These are phyloP conservation scores for Tetrahymena malaccensis DNA, from an alignment of 73 alveolate genomes.

Conservation along the genomic window DNA sequence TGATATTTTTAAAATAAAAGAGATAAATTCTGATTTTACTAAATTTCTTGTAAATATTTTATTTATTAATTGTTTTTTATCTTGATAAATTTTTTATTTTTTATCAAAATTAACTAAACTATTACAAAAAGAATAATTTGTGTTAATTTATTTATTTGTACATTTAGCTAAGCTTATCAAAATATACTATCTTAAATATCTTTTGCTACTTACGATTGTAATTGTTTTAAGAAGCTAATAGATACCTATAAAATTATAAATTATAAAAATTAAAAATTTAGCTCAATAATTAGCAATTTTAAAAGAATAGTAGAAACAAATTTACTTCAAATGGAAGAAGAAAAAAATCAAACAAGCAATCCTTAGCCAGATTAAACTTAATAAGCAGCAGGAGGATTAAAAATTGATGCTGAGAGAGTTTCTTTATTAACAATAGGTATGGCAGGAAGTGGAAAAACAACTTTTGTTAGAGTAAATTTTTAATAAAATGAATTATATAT, in stretches of 20 bases:
- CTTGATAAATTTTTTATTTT: too few relatives aligned
- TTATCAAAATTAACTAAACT: too few relatives aligned
- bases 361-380: background rate
- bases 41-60: too few relatives aligned
- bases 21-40: too few relatives aligned
- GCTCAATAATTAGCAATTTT: background rate
- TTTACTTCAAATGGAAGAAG: background rate
- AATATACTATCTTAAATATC: background rate
- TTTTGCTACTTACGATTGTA: background rate
- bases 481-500: background rate
- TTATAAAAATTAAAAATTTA: background rate
- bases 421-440: slow-evolving; percentile 61
- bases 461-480: slow-evolving; percentile 57
- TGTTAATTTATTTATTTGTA: background rate
- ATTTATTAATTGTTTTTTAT: too few relatives aligned
- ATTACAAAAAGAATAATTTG: too few relatives aligned
- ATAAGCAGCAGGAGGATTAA: slow-evolving; percentile 1
- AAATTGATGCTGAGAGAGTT: background rate
- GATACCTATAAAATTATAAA: background rate
- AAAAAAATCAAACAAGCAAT: background rate
- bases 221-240: background rate
- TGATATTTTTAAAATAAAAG: too few relatives aligned
- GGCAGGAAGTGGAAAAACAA: slow-evolving; percentile 93
- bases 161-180: background rate
- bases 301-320: background rate